Evolutionary conservation across 805 yeast species (phyloP), one percentile per base, ranked within the genome.

Genomic region (Myxozyma neotropica): DNA sequence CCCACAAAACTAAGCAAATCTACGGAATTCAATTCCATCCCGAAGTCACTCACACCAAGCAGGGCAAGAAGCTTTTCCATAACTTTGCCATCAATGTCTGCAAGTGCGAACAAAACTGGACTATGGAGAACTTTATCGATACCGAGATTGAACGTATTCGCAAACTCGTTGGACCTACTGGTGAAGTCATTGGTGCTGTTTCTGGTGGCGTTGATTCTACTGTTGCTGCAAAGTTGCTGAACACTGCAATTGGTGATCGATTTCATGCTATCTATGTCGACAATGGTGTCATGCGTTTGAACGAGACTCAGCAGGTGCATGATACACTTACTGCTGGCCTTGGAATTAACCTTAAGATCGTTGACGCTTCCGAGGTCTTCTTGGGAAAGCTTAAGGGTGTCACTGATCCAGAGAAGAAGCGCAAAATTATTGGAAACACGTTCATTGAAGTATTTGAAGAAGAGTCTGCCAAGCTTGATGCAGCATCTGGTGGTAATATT

Each of bases 201-300:
- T 90, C 97, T 54, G 99, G 99, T 72, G 99, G 99, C 80, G 99
- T 94, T 65, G 99, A 94, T 78, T 94, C 99, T 53, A 94, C 99
- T 50, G 99, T 94, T 62, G 99, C 97, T 67, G 97, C 99, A 67
- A 94, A 93, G 81, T 83, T 94, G 73, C 88, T 94, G 96, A 87
- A 90, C 67, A 97, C 89, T 79, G 99, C 99, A 67, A 94, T 94
- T 75, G 99, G 99, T 73, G 94, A 89, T 72, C 85, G 99, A 75
- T 94, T 94, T 88, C 99, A 94, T 72, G 99, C 99, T 60, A 92
- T 94, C 71, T 83, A 90, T 72, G 99, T 94, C 65, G 99, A 94
- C 77, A 94, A 94, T 74, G 99, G 99, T 77, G 94, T 94, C 73
- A 87, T 94, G 88, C 86, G 99, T 80, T 80, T 86, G 73, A 88